phyloP scores from a whole-genome alignment of 2,329 filamentous ascomycete genomes.

The Drechslerella dactyloides region DNA sequence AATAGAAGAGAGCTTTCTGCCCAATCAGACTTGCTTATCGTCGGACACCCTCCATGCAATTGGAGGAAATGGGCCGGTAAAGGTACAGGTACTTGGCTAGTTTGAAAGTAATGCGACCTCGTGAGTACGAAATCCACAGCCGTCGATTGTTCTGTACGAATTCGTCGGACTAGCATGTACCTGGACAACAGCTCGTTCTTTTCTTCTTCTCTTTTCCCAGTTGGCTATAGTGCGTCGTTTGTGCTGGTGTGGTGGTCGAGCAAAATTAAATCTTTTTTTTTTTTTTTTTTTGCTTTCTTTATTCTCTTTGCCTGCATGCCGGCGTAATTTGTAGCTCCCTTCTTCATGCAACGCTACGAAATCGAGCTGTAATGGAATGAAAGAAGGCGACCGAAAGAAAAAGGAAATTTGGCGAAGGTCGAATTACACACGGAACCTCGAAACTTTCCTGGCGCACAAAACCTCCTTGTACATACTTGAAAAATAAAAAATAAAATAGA shows the following conservation, averaged over 20 bases:
- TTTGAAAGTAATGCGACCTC: slow-evolving; percentile 4
- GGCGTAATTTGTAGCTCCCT: slow-evolving; percentile 9
- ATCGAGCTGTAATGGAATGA: slow-evolving; percentile 4
- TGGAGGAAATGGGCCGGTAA: neutral
- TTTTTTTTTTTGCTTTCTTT: slow-evolving; percentile 11
- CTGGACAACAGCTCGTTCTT: slow-evolving; percentile 31
- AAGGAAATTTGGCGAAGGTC: slow-evolving; percentile 13
- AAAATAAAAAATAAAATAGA: slow-evolving; percentile 6
- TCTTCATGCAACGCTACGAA: neutral
- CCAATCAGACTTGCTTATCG: slow-evolving; percentile 49
- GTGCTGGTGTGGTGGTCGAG: slow-evolving; percentile 9
- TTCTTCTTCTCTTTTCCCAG: slow-evolving; percentile 17
- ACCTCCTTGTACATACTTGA: slow-evolving; percentile 18
- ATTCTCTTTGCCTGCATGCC: too few species aligned
- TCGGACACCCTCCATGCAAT: slow-evolving; percentile 24
- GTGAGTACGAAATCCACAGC: slow-evolving; percentile 15
- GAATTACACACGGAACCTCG: slow-evolving; percentile 21
- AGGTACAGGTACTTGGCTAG: slow-evolving; percentile 7
- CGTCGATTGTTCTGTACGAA: slow-evolving; percentile 10
- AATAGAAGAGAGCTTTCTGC: slow-evolving; percentile 1
- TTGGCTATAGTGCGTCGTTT: slow-evolving; percentile 10
- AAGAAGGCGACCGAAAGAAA: slow-evolving; percentile 11
- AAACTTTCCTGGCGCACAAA: slow-evolving; percentile 37
- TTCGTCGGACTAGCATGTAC: slow-evolving; percentile 34
- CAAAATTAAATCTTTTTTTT: neutral